Base-by-base conservation (phyloP, 1,139 yeast genomes). In the Candida tetrigidarum region DNA sequence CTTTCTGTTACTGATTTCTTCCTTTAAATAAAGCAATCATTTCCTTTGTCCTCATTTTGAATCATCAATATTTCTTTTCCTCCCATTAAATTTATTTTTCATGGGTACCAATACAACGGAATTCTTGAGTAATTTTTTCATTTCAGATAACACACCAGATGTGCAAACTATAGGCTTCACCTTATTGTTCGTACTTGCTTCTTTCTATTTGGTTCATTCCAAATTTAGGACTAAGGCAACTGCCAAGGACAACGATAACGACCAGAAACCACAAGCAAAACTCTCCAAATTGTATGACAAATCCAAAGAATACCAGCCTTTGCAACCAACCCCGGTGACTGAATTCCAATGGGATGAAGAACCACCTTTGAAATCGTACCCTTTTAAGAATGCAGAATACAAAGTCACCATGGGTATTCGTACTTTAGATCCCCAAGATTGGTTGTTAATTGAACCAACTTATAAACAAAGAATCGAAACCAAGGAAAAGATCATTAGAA, bases 381-480 rank as follows among this genome's bases (percentile, higher is more conserved):
- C 64, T 7, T 61, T 59, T 42, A 57, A 58, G 42, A 47, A 51
- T 39, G 52, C 41, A 3, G 49, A 40, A 15, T 48, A 48, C 23
- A 80, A 78, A 51, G 66, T 86, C 64, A 85, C 86, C 4, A 82
- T 86, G 88, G 92, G 87, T 0, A 76, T 86, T 44, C 74, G 72
- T 47, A 74, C 69, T 41, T 62, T 81, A 36, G 76, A 76, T 26
- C 74, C 78, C 5, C 76, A 78, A 43, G 90, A 86, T 44, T 83
- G 87, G 84, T 66, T 87, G 25, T 67, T 82, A 41, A 58, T 88
- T n/a, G 96, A 87, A 50, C 71, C 84, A 40, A 77, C 84, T 0
- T 86, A 86, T 56, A 58, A 69, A 48, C 57, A 66, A 5, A 64
- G 72, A 16, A 71, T 84, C 4, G 69, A 69, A 8, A 59, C 71